Conservation (phyloP, 1,284 basidiomycete species). For the Sanguinoderma infundibulare region DNA sequence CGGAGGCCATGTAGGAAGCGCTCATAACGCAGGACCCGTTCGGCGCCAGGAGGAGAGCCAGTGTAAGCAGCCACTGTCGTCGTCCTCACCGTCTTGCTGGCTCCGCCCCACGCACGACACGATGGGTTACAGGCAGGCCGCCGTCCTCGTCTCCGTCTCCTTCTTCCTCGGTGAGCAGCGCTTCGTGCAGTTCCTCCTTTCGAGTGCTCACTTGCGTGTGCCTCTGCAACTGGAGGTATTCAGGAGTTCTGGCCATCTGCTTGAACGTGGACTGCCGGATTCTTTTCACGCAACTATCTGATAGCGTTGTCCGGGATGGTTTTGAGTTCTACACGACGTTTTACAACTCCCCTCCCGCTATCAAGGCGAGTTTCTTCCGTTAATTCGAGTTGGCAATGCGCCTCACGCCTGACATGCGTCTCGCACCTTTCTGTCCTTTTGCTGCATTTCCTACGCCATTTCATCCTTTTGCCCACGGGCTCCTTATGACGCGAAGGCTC, state of each 20-base stretch:
- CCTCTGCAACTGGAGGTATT: not conserved
- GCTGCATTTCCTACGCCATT: not conserved
- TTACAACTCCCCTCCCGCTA: conserved; percentile 87
- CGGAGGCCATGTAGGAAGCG: not conserved
- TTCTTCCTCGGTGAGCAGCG: conserved; percentile 68
- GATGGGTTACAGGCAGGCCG: conserved; percentile 90
- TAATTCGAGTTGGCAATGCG: not conserved
- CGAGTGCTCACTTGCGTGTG: conserved; percentile 7
- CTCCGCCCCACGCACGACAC: not conserved
- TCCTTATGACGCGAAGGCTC: conserved; percentile 54
- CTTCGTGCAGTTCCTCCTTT: not conserved
- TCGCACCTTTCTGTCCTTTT: not conserved
- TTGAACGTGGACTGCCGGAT: conserved; percentile 86
- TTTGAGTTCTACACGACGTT: conserved; percentile 90
- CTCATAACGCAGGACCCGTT: not conserved
- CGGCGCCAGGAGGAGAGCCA: not conserved
- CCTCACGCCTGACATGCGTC: not conserved
- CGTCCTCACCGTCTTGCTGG: not conserved
- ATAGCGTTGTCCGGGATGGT: conserved; percentile 71
- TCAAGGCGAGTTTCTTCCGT: conserved; percentile 63
- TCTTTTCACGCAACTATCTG: conserved; percentile 67
- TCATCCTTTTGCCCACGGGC: not conserved
- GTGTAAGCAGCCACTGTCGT: not conserved
- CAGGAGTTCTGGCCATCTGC: conserved; percentile 88
- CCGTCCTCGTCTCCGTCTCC: conserved; percentile 79